Base-by-base conservation (phyloP, 1,139 yeast genomes). In the Scheffersomyces quercinus region DNA sequence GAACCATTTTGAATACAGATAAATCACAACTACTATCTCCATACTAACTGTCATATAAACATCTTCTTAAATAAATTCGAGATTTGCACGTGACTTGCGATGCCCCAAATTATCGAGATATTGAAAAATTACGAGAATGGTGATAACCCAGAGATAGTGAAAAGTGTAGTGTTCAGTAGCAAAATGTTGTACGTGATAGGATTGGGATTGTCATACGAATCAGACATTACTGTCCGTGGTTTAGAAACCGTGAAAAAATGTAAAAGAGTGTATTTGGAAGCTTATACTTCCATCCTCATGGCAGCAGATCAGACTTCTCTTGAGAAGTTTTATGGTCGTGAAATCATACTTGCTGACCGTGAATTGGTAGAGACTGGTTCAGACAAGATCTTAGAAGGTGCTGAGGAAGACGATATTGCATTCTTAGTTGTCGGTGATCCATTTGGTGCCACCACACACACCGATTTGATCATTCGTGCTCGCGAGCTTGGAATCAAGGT, bases 391-490 rank as follows among this genome's bases (percentile, higher is more conserved):
- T 72, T 93, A 51, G 83, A 74, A 26, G 85, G 81, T 44, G 97
- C 96, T 1, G 81, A 86, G 37, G 70, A 65, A 15, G 93, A 88
- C 43, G 96, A 90, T 60, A 77, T 93, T 60, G 98, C 97, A 1
- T 90, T 93, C 57, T 73, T 93, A 53, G 99, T 93, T 14, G 99
- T 93, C 24, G 99, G 99, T 33, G 99, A 93, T 62, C 96, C 95
- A 30, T 91, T 89, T 62, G 99, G 99, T 29, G 99, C 99, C 35
- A 93, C 99, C 4, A 93, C 99, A 0, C 99, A 93, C 65, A 89
- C 97, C 0, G 99, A 93, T 68, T 76, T 93, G 51, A 89, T 90
- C 34, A 79, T 93, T 46, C 76, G 99, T 56, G 98, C 98, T 30
- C 79, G 96, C 54, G 96, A 88, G 64, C 74, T 84, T 50, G 82